Evolutionary conservation across 306 rosid species (phyloP).

Genomic region (Dicorynia guianensis): DNA sequence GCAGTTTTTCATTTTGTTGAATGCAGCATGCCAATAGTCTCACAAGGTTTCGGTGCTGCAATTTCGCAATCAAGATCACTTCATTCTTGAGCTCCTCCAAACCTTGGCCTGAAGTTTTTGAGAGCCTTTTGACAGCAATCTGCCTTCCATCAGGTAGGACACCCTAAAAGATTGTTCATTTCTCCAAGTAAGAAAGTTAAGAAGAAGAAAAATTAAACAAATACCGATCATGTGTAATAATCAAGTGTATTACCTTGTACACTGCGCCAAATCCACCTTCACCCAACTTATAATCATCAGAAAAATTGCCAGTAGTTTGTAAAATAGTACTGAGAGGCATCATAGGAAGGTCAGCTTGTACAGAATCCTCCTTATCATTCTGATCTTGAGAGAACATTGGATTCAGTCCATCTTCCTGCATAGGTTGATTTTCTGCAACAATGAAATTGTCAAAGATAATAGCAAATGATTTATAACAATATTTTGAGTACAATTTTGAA

Average conservation of each 20-base stretch:
- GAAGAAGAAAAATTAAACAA: slow-evolving; percentile 4
- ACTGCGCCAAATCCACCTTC: slow-evolving; percentile 62
- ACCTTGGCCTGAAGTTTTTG: slow-evolving; percentile 51
- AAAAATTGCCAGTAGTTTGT: slow-evolving; percentile 40
- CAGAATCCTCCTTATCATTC: slow-evolving; percentile 19
- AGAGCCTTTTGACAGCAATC: slow-evolving; percentile 55
- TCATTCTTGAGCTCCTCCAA: slow-evolving; percentile 51
- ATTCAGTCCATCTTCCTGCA: slow-evolving; percentile 31
- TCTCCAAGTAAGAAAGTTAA: slow-evolving; percentile 20
- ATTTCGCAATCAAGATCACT: slow-evolving; percentile 62
- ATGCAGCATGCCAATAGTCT: slow-evolving; percentile 68
- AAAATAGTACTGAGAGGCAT: slow-evolving; percentile 46
- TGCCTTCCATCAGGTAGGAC: slow-evolving; percentile 44
- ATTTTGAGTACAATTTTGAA: not conserved
- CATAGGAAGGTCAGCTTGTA: slow-evolving; percentile 47
- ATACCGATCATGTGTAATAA: not conserved
- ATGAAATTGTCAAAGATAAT: slow-evolving; percentile 26
- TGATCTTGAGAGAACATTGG: slow-evolving; percentile 41
- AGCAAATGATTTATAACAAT: not conserved
- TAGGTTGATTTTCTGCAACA: slow-evolving; percentile 22
- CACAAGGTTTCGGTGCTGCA: slow-evolving; percentile 77
- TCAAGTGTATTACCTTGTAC: slow-evolving; percentile 41
- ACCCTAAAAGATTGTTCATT: slow-evolving; percentile 37
- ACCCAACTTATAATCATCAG: slow-evolving; percentile 43
- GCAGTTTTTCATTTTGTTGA: slow-evolving; percentile 70